Percentiles rank a stretch among this genome's conserved stretches.
Evolutionary conservation across 352 stramenopile genomes (phyloP).

Genomic region (Phytophthora hibernalis): DNA sequence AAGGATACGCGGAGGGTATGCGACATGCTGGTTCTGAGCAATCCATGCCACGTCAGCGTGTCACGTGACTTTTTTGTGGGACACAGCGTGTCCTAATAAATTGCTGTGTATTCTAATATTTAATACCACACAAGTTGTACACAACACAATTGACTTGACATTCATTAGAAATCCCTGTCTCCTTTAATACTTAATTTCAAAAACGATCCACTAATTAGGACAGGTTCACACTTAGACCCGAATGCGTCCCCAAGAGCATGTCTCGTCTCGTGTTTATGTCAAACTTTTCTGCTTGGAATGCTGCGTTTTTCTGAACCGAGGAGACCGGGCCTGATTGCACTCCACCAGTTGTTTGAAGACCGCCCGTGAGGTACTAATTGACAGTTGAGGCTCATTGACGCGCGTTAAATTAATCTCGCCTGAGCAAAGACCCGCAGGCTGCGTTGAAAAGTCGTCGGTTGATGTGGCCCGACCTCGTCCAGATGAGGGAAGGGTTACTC

Average conservation of each 20-base stretch:
- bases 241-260: neutral
- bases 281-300: neutral
- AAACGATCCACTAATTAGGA: too few species aligned
- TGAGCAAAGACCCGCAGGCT: conserved; percentile 12
- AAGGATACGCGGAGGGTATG: neutral
- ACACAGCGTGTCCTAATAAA: too few species aligned
- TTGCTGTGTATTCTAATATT: too few species aligned
- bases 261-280: neutral
- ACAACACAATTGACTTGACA: too few species aligned
- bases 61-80: neutral
- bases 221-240: too few species aligned
- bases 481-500: conserved; percentile 4
- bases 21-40: neutral
- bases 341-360: too few species aligned
- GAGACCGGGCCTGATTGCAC: neutral
- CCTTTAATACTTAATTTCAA: too few species aligned
- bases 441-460: too few species aligned
- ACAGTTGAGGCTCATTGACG: neutral
- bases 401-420: conserved; percentile 2
- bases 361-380: neutral
- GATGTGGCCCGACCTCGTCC: conserved; percentile 1
- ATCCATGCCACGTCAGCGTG: neutral
- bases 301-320: neutral
- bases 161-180: too few species aligned
- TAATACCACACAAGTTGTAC: too few species aligned